Base-by-base conservation (phyloP, 202 grass and related monocot species). In the Dendrocalamus latiflorus region DNA sequence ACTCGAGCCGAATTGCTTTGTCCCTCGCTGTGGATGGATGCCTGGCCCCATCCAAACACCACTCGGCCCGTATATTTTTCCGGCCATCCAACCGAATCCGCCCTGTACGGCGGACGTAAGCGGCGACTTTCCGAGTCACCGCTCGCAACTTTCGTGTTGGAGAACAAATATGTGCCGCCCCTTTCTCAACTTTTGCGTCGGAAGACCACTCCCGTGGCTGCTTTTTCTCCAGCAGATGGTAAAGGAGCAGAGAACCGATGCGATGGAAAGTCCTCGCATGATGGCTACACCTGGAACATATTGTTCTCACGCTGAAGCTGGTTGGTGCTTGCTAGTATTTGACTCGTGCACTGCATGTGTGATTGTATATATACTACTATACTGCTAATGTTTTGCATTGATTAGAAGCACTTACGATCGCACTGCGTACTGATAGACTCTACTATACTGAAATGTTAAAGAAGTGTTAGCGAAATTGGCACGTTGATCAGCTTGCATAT, bases 101-200 rank as follows among this genome's bases (percentile, higher is more conserved):
- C 16, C 57, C 75, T 74, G 63, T 75, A 74, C 75, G 75, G 68
- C 44, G 74, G 61, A 79, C 84, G 84, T 87, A 53, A 70, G 43
- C 75, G 74, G 26, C 69, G 81, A 70, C 88, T 90, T 87, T 90
- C 84, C 88, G 68, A 90, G 84, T 90, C 88, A 87, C 84, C 55
- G 84, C 28, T 51, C 9, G 62, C 70, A 18, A 36, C 88, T 90
- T 90, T 90, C 37, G 75, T 14, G 88, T 71, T n/a, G 88, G 84
- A 83, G 75, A 9, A 62, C 76, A 56, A 47, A 56, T n/a, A 0
- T 10, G 53, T n/a, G 70, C 30, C 48, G 30, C 18, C 28, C 30
- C 50, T 61, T 81, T 21, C n/a, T 17, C 28, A 1, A 9, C 88
- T 90, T 90, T 90, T 83, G 88, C 75, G 84, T 90, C 74, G 88